Conservation (phyloP, 2,329 filamentous ascomycete species). For the Drechslerella dactyloides region DNA sequence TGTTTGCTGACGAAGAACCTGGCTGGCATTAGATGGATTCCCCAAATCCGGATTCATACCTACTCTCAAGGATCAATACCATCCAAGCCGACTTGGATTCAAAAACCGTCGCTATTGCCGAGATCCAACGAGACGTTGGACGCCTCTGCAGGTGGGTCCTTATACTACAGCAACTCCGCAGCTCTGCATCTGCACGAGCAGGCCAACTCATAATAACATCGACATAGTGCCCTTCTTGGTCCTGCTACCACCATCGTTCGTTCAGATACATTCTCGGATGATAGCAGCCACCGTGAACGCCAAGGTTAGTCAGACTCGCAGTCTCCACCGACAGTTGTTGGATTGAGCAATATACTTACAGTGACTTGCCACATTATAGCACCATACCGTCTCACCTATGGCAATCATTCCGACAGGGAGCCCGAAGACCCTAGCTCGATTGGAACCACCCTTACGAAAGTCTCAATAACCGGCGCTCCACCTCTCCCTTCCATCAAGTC, state of each 20-base stretch:
- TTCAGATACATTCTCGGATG: neutral
- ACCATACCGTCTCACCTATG: neutral
- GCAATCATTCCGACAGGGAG: neutral
- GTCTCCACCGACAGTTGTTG: neutral
- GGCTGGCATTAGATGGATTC: slow-evolving; percentile 24
- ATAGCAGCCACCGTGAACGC: too few species aligned
- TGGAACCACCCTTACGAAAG: slow-evolving; percentile 27
- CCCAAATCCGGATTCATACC: neutral
- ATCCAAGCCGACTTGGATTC: slow-evolving; percentile 32
- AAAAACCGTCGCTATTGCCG: slow-evolving; percentile 27
- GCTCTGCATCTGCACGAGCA: slow-evolving; percentile 5
- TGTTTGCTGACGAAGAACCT: neutral
- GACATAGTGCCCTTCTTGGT: slow-evolving; percentile 17
- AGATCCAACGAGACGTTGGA: slow-evolving; percentile 26
- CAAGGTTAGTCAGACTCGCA: slow-evolving; percentile 19
- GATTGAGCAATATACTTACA: neutral
- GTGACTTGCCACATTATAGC: slow-evolving; percentile 7
- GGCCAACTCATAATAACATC: neutral
- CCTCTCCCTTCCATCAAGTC: neutral
- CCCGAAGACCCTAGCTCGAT: slow-evolving; percentile 21
- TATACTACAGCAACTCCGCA: too few species aligned
- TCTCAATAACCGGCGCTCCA: neutral
- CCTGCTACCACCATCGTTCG: neutral
- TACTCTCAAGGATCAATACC: slow-evolving; percentile 25
- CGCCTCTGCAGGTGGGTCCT: slow-evolving; percentile 17